Base-by-base conservation (phyloP, 2,329 filamentous ascomycete genomes). In the Aureobasidium lini region DNA sequence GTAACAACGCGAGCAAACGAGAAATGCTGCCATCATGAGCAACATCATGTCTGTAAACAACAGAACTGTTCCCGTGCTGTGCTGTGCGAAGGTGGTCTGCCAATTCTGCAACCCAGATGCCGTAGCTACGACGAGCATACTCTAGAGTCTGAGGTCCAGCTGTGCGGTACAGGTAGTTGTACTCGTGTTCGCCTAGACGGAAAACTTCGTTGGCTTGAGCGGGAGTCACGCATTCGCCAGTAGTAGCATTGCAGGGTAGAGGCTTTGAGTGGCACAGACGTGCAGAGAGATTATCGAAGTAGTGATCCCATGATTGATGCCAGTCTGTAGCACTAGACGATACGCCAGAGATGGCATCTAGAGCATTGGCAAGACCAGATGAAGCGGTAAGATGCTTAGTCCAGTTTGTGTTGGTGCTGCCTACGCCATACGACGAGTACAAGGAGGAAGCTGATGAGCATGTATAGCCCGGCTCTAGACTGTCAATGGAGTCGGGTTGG, bases 281-380 rank as follows among this genome's bases (percentile, higher is more conserved):
- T 0, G 89, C 86, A 0, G 88, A 90, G 1, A 94, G 79, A 67
- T 91, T 94, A 70, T 94, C 90, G 66, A 86, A 94, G 75, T 94
- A 94, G 71, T 91, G 89, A 68, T 94, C 90, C 66, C 88, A 86
- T 57, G 81, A 85, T 42, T 73, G 78, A 67, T 93, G 88, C 76
- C 89, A 94, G 3, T 78, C 85, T 0, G 69, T 67, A 61, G 85
- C 80, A 36, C 71, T 72, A 0, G 76, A 62, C 0, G 79, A 69
- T 1, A 94, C 81, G 32, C 86, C 87, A 0, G 87, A 89, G 47
- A 93, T 80, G 43, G 75, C 70, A 66, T 94, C 89, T 0, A 94
- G 80, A 0, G 71, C 72, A 6, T 71, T 67, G 68, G 82, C 89
- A 0, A 94, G 75, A 0, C 73, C 64, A 2, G 71, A 68, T 0